Percentiles rank a stretch among this genome's conserved stretches.
Conservation (phyloP, 1,284 basidiomycete genomes). For the Fomitopsis schrenkii region DNA sequence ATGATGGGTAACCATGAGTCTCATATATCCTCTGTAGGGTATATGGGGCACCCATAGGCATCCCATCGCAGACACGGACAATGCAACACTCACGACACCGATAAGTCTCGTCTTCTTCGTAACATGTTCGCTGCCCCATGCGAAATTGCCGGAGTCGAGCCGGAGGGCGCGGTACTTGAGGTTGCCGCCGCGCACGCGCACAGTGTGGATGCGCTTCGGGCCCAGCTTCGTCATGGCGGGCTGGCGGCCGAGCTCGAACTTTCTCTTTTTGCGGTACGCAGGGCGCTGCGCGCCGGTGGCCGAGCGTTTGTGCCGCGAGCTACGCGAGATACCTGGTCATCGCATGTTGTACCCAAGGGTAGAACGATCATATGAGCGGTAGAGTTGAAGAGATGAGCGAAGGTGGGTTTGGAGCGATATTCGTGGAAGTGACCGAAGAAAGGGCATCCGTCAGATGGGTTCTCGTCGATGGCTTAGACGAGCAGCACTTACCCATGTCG, state of each 20-base stretch:
- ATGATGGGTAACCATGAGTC: background rate
- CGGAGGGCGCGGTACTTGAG: slow-evolving; percentile 91
- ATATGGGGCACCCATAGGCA: background rate
- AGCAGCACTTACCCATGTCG: slow-evolving; percentile 33
- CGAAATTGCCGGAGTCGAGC: slow-evolving; percentile 93
- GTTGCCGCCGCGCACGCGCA: slow-evolving; percentile 93
- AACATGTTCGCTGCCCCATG: slow-evolving; percentile 90
- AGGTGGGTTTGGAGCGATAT: too few relatives aligned
- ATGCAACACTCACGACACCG: slow-evolving; percentile 71
- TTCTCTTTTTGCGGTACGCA: slow-evolving; percentile 98
- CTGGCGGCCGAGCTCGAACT: slow-evolving; percentile 97
- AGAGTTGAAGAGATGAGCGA: background rate
- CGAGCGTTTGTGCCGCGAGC: slow-evolving; percentile 94
- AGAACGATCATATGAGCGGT: background rate
- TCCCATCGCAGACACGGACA: background rate
- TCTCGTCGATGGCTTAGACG: slow-evolving; percentile 1
- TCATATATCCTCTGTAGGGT: background rate
- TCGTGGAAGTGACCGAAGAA: slow-evolving; percentile 1
- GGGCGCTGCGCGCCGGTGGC: slow-evolving; percentile 90
- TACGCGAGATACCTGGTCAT: slow-evolving; percentile 82
- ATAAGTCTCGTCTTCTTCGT: slow-evolving; percentile 95
- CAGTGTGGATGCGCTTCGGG: slow-evolving; percentile 87
- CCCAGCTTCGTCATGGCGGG: slow-evolving; percentile 94
- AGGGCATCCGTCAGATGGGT: background rate
- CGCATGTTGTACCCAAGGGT: too few relatives aligned